Conservation (phyloP, 129 eudicot genomes). For the Lonicera japonica region DNA sequence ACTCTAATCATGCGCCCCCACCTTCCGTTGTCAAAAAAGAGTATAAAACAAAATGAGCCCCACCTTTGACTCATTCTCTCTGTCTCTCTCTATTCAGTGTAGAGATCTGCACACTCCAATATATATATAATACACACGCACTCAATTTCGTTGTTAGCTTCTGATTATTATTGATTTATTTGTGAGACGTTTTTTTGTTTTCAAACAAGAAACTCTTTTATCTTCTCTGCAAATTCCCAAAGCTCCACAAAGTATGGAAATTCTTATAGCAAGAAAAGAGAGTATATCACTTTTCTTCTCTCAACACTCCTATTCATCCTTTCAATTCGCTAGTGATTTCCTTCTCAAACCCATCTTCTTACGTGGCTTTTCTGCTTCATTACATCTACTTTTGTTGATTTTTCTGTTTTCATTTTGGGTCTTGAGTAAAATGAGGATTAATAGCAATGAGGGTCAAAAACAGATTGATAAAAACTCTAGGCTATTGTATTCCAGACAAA, state of each 20-base stretch:
- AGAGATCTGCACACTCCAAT: too few species aligned
- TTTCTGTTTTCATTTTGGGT: constrained; percentile 31
- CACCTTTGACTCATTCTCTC: neutral
- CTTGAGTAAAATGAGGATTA: constrained; percentile 13
- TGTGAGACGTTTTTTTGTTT: too few species aligned
- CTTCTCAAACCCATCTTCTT: constrained; percentile 30
- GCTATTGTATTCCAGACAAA: constrained; percentile 27
- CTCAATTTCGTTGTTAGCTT: too few species aligned
- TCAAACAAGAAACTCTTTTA: too few species aligned
- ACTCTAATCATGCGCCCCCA: neutral
- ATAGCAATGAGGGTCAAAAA: constrained; percentile 17
- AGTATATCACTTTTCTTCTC: constrained; percentile 3
- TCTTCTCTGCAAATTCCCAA: neutral
- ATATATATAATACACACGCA: too few species aligned
- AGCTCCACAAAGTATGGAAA: neutral
- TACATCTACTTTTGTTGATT: constrained; percentile 37
- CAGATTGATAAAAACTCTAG: constrained; percentile 8
- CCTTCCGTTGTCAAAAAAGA: too few species aligned
- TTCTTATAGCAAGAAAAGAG: neutral
- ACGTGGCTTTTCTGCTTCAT: constrained; percentile 27
- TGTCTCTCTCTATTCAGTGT: too few species aligned
- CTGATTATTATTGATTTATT: too few species aligned
- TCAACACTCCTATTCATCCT: neutral
- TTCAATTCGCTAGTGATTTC: neutral
- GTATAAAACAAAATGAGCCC: too few species aligned